Evolutionary conservation across 2,329 filamentous ascomycete species (phyloP).

Genomic region (Cladobotryum mycophilum): DNA sequence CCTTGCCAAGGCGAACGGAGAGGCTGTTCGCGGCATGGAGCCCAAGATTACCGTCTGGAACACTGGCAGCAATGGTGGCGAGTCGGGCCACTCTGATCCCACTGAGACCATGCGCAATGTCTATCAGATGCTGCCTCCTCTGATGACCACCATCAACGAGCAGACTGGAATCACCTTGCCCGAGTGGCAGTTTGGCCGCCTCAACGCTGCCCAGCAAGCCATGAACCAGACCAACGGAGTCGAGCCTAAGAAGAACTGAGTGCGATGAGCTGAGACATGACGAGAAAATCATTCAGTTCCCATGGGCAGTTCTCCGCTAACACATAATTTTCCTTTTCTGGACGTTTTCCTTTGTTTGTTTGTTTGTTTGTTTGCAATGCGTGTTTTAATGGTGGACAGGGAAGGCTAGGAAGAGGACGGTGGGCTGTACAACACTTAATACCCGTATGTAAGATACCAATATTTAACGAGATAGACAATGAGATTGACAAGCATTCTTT

Average conservation of each 20-base stretch:
- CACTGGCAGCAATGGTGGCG: constrained; percentile 51
- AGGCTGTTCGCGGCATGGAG: constrained; percentile 67
- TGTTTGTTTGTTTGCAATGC: too few relatives aligned
- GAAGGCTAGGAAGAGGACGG: too few relatives aligned
- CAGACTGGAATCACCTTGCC: constrained; percentile 80
- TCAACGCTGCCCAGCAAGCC: constrained; percentile 31
- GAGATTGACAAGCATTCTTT: too few relatives aligned
- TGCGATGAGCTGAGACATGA: too few relatives aligned
- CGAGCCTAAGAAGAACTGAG: background rate
- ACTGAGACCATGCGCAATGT: constrained; percentile 63
- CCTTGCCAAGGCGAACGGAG: constrained; percentile 71
- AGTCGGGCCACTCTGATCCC: constrained; percentile 44
- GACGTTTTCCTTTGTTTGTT: too few relatives aligned
- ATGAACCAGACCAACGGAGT: constrained; percentile 18
- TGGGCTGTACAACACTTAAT: too few relatives aligned
- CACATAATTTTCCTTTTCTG: too few relatives aligned
- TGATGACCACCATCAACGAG: constrained; percentile 80
- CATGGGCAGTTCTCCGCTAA: too few relatives aligned
- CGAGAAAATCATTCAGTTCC: too few relatives aligned
- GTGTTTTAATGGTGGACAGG: too few relatives aligned
- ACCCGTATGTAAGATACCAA: too few relatives aligned
- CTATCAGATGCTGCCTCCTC: constrained; percentile 76
- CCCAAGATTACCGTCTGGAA: constrained; percentile 93
- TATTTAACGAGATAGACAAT: too few relatives aligned
- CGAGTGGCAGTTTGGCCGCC: constrained; percentile 61